Base-by-base conservation (phyloP, 1,139 yeast species). In the Debaryomyces fabryi region DNA sequence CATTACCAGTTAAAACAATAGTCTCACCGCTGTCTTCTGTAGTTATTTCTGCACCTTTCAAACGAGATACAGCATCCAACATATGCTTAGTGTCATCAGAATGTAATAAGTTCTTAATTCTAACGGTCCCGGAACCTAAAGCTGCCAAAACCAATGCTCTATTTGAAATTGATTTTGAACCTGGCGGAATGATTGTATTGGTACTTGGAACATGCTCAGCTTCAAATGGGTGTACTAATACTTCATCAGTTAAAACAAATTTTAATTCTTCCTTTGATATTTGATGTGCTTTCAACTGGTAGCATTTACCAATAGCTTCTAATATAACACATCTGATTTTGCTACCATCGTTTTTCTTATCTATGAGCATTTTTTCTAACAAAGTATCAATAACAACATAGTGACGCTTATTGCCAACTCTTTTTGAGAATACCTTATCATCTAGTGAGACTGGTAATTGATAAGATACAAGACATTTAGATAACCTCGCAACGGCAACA, bases 81-180 rank as follows among this genome's bases (percentile, higher is more conserved):
- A 93, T 93, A 62, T 89, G 93, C 57, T 88, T 91, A 13, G 98
- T 93, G 64, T 93, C 99, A 63, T 93, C 99, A 3, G 93, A 92
- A 63, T 93, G 98, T 50, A 93, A 79, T 60, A 93, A 74, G 68
- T 93, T 93, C 56, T 85, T 86, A 58, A 93, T 83, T 59, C 80
- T 81, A 61, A 96, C 92, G 32, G 85, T 81, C 38, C 99, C 98
- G 46, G 79, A 71, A 53, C 97, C 96, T 53, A 93, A 78, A 23
- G 99, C 96, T 41, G 99, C 98, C 55, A 93, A 75, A 18, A 93
- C 83, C 55, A 93, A 78, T 7, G 98, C 99, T 65, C 99, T 83
- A 65, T 93, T 93, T 12, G 98, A 91, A 53, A 93, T 93, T 2
- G 98, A 92, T 66, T 93, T 93, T 4, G 98, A 93, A 1, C 99